Base-by-base conservation (phyloP, 768 basidiomycete species). In the Suillus luteus region DNA sequence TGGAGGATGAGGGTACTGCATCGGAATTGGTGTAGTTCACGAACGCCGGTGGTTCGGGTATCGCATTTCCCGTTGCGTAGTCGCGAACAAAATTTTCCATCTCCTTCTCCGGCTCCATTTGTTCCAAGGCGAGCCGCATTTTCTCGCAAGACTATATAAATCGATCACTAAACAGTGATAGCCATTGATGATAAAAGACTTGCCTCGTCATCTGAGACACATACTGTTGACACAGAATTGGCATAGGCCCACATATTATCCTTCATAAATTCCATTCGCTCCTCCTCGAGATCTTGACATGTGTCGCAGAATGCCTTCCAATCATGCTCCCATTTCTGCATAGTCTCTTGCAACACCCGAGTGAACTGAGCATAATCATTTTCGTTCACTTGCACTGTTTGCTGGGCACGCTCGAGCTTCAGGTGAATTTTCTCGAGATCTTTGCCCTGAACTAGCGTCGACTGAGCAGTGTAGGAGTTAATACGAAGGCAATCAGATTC, bases 221-320 rank as follows among this genome's bases (percentile, higher is more conserved):
- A 98, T 15, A 96, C 92, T 12, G 91, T 93, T 15, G 96, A 97
- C n/a, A 97, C 89, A 0, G 91, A 90, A 74, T 99, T 99, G 0
- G 97, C 95, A 74, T 93, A 98, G 8, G 87, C 86, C 96, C 97
- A 99, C 76, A 97, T 83, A 68, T 92, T 93, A 73, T 96, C 93
- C 78, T 96, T 98, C 80, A 91, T 88, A 73, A 96, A 93, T 65
- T 95, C 93, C 72, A 96, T 78, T n/a, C 97, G 85, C 64, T 95
- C 90, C 69, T 98, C 95, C 71, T 99, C 97, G 58, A 97, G 78
- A 78, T 99, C 97, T 76, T 99, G 97, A 66, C 93, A 93, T 51
- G 85, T 86, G 75, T 99, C 97, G 72, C 94, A 96, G 77, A 97
- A 99, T 3, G 80, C 80, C 76, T 93, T 96, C 97, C 97, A 99